Evolutionary conservation across 225 moss, liverwort and hornwort genomes (phyloP).

Genomic region (Pleurozium schreberi): DNA sequence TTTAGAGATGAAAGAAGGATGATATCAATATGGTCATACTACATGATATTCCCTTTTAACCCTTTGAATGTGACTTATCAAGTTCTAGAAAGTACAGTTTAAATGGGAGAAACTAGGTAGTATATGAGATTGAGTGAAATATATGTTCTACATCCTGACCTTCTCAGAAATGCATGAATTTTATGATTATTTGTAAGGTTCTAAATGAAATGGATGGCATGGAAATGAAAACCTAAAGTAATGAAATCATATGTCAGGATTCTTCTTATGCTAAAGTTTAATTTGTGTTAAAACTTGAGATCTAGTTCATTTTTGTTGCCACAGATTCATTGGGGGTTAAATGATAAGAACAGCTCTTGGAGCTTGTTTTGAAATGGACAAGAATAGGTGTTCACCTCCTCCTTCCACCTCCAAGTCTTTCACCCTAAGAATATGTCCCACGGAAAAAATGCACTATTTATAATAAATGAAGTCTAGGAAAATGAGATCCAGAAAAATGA

Average conservation of each 20-base stretch:
- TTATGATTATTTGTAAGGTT: background rate
- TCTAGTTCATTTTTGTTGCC: background rate
- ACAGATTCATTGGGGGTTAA: background rate
- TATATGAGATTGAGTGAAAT: background rate
- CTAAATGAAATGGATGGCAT: background rate
- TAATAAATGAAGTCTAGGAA: background rate
- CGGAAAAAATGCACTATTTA: background rate
- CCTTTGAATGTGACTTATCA: background rate
- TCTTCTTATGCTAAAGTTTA: no score
- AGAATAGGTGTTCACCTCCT: background rate
- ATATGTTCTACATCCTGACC: background rate
- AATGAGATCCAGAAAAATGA: no score
- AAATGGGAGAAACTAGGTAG: no score
- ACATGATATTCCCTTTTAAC: background rate
- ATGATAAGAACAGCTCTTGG: background rate
- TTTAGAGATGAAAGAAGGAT: background rate
- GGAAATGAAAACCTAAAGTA: background rate
- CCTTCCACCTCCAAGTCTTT: background rate
- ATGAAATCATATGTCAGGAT: background rate
- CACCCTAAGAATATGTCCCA: accelerated
- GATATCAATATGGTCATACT: background rate
- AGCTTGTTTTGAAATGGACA: background rate
- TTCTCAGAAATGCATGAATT: background rate
- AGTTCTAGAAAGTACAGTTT: no score
- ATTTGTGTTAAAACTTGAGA: no score